phyloP scores from a whole-genome alignment of 169 alveolate genomes.

The Plasmodium ovale region DNA sequence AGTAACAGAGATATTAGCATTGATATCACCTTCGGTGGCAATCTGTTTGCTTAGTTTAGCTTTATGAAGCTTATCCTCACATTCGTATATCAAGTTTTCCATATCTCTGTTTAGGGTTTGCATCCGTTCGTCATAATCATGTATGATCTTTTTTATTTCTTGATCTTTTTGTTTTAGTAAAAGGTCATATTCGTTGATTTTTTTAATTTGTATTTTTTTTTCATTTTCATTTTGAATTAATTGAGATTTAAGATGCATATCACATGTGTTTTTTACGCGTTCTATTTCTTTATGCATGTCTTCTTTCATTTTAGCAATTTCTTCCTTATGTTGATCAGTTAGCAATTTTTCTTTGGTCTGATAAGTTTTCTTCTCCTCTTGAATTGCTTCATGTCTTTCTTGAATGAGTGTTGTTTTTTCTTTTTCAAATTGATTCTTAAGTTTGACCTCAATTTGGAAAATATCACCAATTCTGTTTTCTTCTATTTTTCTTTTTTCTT shows the following conservation, averaged over 20 bases:
- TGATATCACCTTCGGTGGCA: not conserved
- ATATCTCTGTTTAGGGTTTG: slow-evolving; percentile 41
- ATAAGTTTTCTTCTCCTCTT: not conserved
- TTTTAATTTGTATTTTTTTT: slow-evolving; percentile 1
- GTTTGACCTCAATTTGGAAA: not conserved
- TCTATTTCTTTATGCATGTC: slow-evolving; percentile 19
- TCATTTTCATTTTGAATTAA: slow-evolving; percentile 17
- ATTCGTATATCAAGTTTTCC: slow-evolving; percentile 39
- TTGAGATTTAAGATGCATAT: slow-evolving; percentile 1
- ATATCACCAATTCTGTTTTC: too few species aligned
- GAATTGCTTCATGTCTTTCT: not conserved
- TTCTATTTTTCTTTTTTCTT: not conserved
- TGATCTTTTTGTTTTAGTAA: slow-evolving; percentile 42
- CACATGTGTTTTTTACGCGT: slow-evolving; percentile 1
- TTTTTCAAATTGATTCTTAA: not conserved
- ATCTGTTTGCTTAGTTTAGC: not conserved
- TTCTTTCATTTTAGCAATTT: slow-evolving; percentile 11
- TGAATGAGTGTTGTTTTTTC: slow-evolving; percentile 2
- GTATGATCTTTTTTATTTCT: slow-evolving; percentile 20
- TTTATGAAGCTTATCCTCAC: slow-evolving; percentile 29
- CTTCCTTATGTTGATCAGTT: not conserved
- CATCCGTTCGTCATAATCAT: slow-evolving; percentile 21
- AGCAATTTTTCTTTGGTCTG: not conserved
- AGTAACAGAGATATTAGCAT: not conserved
- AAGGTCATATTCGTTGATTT: slow-evolving; percentile 19